phyloP scores from a whole-genome alignment of 495 filamentous ascomycete species.

The Penicillium cataractarum region DNA sequence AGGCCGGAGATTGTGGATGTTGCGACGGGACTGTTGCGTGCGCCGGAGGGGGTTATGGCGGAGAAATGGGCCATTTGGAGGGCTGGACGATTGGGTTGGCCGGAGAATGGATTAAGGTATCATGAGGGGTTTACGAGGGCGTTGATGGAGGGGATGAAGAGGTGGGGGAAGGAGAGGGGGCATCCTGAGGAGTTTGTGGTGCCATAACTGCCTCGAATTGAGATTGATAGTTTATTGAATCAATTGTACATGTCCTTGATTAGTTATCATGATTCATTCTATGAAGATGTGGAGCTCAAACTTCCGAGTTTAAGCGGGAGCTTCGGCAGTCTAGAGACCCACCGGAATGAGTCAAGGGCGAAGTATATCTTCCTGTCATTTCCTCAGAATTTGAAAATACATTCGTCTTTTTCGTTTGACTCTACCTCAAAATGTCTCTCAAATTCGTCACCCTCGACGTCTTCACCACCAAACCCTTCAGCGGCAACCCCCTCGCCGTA shows the following conservation, averaged over 20 bases:
- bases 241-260: no score
- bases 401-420: no score
- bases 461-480: conserved; percentile 45
- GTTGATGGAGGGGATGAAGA: conserved; percentile 36
- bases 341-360: not conserved
- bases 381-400: no score
- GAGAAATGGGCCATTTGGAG: conserved; percentile 48
- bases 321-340: not conserved
- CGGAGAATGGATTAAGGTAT: conserved; percentile 37
- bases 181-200: conserved; percentile 25
- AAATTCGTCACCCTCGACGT: conserved; percentile 47
- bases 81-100: conserved; percentile 28
- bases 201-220: conserved; percentile 2
- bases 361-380: conserved; percentile 1
- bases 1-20: conserved; percentile 53
- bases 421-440: no score
- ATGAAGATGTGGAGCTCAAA: no score
- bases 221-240: no score
- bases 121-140: conserved; percentile 32
- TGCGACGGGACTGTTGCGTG: conserved; percentile 51
- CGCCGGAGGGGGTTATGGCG: conserved; percentile 51
- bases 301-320: not conserved
- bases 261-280: no score
- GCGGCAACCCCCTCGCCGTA: conserved; percentile 45
- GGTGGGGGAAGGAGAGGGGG: conserved; percentile 26